phyloP scores from a whole-genome alignment of 345 rosid genomes.

The Hibiscus tridactylites region DNA sequence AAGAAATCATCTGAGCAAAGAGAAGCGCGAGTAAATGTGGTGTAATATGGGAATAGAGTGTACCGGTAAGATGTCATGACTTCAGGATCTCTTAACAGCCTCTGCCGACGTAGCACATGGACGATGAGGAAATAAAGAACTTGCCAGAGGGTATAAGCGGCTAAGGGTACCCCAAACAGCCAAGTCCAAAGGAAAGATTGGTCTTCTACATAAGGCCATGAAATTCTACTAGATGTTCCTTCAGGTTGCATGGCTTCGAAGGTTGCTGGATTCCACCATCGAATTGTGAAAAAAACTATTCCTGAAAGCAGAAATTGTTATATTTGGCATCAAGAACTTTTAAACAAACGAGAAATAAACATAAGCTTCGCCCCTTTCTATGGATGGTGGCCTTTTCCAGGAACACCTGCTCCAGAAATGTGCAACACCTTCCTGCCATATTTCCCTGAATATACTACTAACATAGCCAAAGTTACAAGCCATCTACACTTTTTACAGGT shows the following conservation, averaged over 20 bases:
- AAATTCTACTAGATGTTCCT: conserved; percentile 52
- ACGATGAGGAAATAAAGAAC: conserved; percentile 81
- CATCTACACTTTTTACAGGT: background rate
- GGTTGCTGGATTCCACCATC: conserved; percentile 96
- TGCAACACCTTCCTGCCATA: background rate
- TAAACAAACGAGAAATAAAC: background rate
- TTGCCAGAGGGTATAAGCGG: conserved; percentile 87
- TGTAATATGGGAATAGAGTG: background rate
- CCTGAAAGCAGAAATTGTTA: conserved; percentile 38
- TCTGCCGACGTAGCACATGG: conserved; percentile 81
- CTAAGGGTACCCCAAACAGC: conserved; percentile 83
- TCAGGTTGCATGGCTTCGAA: conserved; percentile 87
- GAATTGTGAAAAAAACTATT: conserved; percentile 83
- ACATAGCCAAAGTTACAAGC: background rate
- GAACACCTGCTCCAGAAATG: background rate
- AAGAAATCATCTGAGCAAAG: background rate
- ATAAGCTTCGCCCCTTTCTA: background rate
- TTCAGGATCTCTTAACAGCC: conserved; percentile 92
- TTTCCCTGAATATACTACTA: background rate
- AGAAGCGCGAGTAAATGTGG: background rate
- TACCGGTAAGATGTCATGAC: conserved; percentile 99
- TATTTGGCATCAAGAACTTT: conserved; percentile 2
- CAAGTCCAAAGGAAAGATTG: conserved; percentile 65
- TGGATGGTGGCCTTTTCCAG: background rate
- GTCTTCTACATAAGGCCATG: conserved; percentile 92